phyloP scores from a whole-genome alignment of 495 filamentous ascomycete species.

The Cercophora newfieldiana region DNA sequence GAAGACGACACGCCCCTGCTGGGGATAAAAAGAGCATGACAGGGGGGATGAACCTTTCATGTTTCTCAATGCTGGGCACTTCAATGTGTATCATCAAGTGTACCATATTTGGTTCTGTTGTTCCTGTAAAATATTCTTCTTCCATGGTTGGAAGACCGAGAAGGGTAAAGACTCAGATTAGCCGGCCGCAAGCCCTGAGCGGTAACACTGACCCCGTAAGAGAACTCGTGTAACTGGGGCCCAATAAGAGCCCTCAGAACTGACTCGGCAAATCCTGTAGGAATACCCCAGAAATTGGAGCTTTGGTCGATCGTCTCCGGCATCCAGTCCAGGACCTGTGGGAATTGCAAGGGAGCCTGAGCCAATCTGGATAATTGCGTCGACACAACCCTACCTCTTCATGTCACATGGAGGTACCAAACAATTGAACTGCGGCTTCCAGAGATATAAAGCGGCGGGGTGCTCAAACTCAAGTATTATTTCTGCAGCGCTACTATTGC shows the following conservation, averaged over 20 bases:
- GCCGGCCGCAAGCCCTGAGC: not conserved
- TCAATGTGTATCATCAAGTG: too few species aligned
- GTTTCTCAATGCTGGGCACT: too few species aligned
- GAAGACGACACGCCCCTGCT: too few species aligned
- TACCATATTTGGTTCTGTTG: too few species aligned
- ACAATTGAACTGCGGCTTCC: not conserved
- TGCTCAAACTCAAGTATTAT: too few species aligned
- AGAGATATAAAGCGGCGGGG: too few species aligned
- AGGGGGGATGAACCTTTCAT: too few species aligned
- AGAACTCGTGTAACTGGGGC: not conserved
- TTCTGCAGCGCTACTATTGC: not conserved
- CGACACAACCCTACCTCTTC: not conserved
- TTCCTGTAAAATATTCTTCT: too few species aligned
- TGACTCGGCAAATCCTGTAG: not conserved
- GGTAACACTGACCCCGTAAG: not conserved
- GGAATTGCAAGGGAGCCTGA: not conserved
- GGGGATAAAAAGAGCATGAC: too few species aligned
- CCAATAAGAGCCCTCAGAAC: not conserved
- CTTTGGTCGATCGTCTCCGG: not conserved
- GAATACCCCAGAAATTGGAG: not conserved
- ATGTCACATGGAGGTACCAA: not conserved
- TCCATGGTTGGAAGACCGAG: not conserved
- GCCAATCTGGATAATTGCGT: conserved; percentile 6
- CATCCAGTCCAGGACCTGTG: not conserved
- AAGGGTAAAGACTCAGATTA: not conserved